Percentiles rank a stretch among this genome's conserved stretches.
phyloP scores from a whole-genome alignment of 2,329 filamentous ascomycete species.

The Lachnellula occidentalis region DNA sequence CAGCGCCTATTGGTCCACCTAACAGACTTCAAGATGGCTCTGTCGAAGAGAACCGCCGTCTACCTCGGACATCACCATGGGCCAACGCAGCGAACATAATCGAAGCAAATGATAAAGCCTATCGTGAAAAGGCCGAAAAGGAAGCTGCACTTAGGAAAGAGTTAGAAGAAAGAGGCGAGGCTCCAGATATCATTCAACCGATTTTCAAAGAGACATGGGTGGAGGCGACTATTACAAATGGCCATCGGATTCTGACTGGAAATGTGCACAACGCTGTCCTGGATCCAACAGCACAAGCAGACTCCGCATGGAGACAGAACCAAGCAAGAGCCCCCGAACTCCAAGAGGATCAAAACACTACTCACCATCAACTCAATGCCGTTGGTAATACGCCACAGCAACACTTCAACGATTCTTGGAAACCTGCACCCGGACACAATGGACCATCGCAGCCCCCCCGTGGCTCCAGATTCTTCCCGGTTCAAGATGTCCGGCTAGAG shows the following conservation, averaged over 20 bases:
- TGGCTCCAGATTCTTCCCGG: constrained; percentile 58
- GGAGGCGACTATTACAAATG: background rate
- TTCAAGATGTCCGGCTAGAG: constrained; percentile 42
- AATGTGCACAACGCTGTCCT: constrained; percentile 17
- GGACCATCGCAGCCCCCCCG: constrained; percentile 40
- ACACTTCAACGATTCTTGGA: constrained; percentile 30
- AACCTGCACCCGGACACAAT: constrained; percentile 21
- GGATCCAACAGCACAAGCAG: constrained; percentile 8
- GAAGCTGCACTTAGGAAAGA: constrained; percentile 23
- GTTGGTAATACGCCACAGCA: constrained; percentile 12
- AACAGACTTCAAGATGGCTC: constrained; percentile 18
- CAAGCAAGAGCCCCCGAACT: constrained; percentile 4
- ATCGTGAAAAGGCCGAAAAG: constrained; percentile 19
- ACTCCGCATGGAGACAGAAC: background rate
- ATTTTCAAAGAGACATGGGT: constrained; percentile 29
- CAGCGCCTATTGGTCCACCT: constrained; percentile 30
- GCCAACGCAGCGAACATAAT: constrained; percentile 22
- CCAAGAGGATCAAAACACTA: constrained; percentile 20
- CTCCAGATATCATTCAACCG: constrained; percentile 15
- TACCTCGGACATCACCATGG: constrained; percentile 24
- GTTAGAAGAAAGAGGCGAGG: constrained; percentile 21
- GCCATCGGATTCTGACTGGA: constrained; percentile 22
- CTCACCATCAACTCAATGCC: constrained; percentile 15
- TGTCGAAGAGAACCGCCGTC: constrained; percentile 1
- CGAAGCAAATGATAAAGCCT: constrained; percentile 19